Conservation (phyloP, 2,329 filamentous ascomycete species). For the Xylaria sp. region DNA sequence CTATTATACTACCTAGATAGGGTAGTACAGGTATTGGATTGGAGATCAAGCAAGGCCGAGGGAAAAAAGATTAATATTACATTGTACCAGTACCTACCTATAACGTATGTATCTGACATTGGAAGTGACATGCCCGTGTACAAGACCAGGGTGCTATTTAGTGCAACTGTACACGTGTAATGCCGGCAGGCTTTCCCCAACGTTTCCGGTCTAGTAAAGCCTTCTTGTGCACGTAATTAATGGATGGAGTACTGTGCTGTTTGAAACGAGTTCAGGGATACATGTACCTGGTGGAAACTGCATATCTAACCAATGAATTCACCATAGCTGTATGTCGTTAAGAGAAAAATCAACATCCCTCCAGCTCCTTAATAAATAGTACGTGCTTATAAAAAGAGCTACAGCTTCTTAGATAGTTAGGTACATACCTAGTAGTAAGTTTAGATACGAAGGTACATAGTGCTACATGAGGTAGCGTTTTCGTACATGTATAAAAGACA, state of each 20-base stretch:
- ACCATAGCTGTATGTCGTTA: background rate
- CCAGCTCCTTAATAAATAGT: no score
- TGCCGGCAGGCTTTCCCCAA: constrained; percentile 1
- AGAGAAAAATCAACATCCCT: no score
- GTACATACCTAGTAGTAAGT: no score
- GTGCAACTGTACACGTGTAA: background rate
- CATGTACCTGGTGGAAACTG: background rate
- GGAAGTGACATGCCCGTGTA: background rate
- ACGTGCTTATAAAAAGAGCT: no score
- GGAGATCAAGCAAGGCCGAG: no score
- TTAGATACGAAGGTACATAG: no score
- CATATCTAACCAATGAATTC: background rate
- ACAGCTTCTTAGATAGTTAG: no score
- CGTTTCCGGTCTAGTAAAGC: background rate
- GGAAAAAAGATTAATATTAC: background rate
- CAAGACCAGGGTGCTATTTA: background rate
- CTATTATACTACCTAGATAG: no score
- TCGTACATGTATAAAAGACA: no score
- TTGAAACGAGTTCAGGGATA: background rate
- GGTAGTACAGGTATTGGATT: no score
- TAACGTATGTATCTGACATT: no score
- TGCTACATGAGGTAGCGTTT: no score
- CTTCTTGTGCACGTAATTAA: background rate
- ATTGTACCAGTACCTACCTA: background rate
- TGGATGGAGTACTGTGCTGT: background rate